phyloP scores from a whole-genome alignment of 2,329 filamentous ascomycete species.

The Ceratocystis albifundus region DNA sequence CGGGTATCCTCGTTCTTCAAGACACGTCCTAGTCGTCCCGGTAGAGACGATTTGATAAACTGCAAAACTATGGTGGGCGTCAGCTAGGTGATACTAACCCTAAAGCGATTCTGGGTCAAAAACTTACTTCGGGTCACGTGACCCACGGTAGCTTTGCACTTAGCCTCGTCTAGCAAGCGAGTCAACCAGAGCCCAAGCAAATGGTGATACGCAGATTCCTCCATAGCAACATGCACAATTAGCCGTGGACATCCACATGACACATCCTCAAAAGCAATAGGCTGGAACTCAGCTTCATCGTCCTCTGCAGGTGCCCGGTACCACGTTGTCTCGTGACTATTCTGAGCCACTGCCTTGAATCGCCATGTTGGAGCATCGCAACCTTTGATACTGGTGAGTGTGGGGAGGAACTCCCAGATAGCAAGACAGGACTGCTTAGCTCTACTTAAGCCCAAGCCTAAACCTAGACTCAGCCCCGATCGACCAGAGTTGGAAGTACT shows the following conservation, averaged over 20 bases:
- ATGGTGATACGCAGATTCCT: background rate
- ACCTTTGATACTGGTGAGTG: background rate
- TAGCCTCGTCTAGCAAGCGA: background rate
- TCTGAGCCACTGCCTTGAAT: background rate
- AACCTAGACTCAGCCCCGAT: background rate
- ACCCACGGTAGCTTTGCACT: background rate
- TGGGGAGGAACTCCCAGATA: background rate
- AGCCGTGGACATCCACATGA: background rate
- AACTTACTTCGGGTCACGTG: background rate
- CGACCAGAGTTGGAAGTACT: too few relatives aligned
- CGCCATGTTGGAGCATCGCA: background rate
- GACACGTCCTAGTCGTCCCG: background rate
- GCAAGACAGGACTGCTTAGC: background rate
- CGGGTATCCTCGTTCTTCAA: background rate
- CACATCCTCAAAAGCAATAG: constrained; percentile 4
- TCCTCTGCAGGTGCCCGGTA: background rate
- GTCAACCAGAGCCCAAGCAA: constrained; percentile 4
- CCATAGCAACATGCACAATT: background rate
- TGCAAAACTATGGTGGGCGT: background rate
- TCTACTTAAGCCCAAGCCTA: background rate
- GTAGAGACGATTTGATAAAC: background rate
- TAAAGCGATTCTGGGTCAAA: background rate
- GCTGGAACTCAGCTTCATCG: background rate
- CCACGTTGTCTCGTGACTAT: background rate
- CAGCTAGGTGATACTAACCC: background rate